These are phyloP conservation scores for Xenoacremonium recifei DNA, from an alignment of 2,329 filamentous ascomycete species.

Conservation along the genomic window DNA sequence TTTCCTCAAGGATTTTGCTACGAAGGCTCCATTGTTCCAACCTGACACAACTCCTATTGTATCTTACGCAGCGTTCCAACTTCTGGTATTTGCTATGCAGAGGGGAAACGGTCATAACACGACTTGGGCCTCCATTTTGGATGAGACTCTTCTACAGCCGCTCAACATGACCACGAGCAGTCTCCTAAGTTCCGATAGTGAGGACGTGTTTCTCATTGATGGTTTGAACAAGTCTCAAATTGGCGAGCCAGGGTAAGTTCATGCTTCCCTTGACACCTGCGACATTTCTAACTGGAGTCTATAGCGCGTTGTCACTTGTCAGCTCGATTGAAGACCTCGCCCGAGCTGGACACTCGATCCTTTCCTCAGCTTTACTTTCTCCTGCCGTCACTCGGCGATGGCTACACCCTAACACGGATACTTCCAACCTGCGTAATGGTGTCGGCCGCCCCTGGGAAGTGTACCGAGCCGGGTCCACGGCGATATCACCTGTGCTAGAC, in stretches of 20 bases:
- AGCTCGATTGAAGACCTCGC: constrained; percentile 19
- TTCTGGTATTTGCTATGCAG: constrained; percentile 18
- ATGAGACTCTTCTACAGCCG: constrained; percentile 1
- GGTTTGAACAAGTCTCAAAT: constrained; percentile 7
- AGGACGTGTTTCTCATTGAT: constrained; percentile 8
- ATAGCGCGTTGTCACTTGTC: constrained; percentile 15
- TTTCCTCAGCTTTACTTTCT: constrained; percentile 18
- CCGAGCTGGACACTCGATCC: constrained; percentile 16
- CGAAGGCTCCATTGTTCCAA: constrained; percentile 13
- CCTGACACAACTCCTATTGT: constrained; percentile 17
- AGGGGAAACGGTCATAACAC: neutral
- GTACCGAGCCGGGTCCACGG: constrained; percentile 23
- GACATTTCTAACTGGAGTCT: fast-evolving
- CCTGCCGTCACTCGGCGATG: constrained; percentile 27
- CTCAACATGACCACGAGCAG: constrained; percentile 12
- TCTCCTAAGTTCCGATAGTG: neutral
- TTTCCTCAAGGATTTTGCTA: constrained; percentile 8
- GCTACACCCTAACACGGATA: constrained; percentile 27
- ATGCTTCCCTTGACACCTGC: too few species aligned
- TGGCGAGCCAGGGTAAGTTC: constrained; percentile 17
- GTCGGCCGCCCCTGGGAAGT: constrained; percentile 34
- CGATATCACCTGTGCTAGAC: constrained; percentile 23
- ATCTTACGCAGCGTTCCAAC: constrained; percentile 20
- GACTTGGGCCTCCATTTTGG: constrained; percentile 6
- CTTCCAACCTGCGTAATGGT: constrained; percentile 33